Evolutionary conservation across 108 stramenopile genomes (phyloP).

Genomic region (Fistulifera pelliculosa): DNA sequence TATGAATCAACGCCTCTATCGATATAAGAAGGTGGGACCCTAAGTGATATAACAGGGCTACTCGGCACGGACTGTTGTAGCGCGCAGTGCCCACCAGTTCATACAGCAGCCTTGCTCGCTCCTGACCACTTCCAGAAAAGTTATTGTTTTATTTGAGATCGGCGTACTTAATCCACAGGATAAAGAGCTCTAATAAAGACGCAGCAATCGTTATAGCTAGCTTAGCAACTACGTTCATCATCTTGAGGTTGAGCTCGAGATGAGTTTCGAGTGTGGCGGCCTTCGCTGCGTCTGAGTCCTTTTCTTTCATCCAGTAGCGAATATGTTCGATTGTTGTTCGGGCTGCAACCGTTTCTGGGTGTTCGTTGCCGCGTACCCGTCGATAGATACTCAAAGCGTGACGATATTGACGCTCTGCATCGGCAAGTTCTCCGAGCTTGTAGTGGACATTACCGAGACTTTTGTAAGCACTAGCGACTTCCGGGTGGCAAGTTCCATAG

Average conservation of each 20-base stretch:
- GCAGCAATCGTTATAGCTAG: too few relatives aligned
- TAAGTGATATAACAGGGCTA: too few relatives aligned
- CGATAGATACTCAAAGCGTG: constrained; percentile 63
- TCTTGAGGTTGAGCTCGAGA: constrained; percentile 7
- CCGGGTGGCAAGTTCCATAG: constrained; percentile 56
- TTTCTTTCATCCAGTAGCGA: constrained; percentile 49
- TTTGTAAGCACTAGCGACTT: constrained; percentile 73
- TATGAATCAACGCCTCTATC: too few relatives aligned
- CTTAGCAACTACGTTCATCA: constrained; percentile 41
- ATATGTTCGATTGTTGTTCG: constrained; percentile 51
- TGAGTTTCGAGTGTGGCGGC: constrained; percentile 17
- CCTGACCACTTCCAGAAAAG: too few relatives aligned
- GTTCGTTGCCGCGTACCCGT: constrained; percentile 53
- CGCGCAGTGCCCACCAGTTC: too few relatives aligned
- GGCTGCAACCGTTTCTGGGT: constrained; percentile 41
- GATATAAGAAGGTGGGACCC: too few relatives aligned
- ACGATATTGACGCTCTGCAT: constrained; percentile 65
- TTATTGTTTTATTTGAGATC: too few relatives aligned
- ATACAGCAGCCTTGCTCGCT: too few relatives aligned
- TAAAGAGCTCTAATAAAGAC: too few relatives aligned
- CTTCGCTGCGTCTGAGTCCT: constrained; percentile 26
- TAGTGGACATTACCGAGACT: constrained; percentile 78
- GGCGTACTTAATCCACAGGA: too few relatives aligned
- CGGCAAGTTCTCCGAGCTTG: constrained; percentile 62
- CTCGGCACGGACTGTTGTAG: too few relatives aligned